These are phyloP conservation scores for Xylaria flabelliformis DNA, from an alignment of 495 filamentous ascomycete species.

Conservation along the genomic window DNA sequence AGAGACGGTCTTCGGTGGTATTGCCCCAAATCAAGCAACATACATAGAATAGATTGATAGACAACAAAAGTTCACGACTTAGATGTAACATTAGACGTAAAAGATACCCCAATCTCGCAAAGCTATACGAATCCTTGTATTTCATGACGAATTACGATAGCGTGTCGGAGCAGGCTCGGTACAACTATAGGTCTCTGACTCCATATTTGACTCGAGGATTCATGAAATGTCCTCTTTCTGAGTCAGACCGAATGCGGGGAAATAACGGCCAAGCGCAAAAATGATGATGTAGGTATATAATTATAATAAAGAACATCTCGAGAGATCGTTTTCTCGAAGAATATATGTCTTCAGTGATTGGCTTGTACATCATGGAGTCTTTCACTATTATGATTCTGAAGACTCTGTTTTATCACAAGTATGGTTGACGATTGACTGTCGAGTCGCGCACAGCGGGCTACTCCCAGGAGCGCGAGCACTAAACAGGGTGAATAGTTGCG, in stretches of 20 bases:
- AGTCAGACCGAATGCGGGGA: conserved; percentile 6
- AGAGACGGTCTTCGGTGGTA: neutral
- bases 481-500: neutral
- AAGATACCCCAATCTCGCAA: conserved; percentile 4
- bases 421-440: neutral
- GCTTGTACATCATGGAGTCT: neutral
- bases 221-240: neutral
- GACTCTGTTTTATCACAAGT: neutral
- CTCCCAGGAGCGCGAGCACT: neutral
- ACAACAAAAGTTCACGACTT: neutral
- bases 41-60: neutral
- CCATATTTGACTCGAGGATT: neutral
- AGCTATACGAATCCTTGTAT: neutral
- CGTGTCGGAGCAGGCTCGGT: neutral
- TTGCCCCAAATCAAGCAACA: neutral
- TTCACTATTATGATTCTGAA: neutral
- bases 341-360: neutral
- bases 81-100: neutral
- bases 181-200: neutral
- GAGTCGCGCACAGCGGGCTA: neutral
- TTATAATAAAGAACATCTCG: neutral
- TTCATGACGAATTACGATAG: neutral
- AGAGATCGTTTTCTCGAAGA: neutral
- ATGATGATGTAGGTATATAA: neutral
- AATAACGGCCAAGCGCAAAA: neutral